These are phyloP conservation scores for Paramecium primaurelia DNA, from an alignment of 73 alveolate genomes.

Conservation along the genomic window DNA sequence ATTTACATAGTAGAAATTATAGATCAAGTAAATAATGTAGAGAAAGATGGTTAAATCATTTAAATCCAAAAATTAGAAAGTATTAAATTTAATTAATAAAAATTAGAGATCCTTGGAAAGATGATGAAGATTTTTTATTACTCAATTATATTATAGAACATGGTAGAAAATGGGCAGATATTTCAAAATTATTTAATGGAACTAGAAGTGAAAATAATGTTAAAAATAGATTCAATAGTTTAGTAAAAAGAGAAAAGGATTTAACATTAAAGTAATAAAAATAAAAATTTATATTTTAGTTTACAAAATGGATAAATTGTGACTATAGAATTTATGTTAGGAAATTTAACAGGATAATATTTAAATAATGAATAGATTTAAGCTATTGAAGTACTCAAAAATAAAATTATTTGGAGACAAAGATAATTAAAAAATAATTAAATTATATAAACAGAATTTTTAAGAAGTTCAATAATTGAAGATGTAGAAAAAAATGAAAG, in stretches of 20 bases:
- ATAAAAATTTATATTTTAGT: background rate
- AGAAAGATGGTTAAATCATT: constrained; percentile 43
- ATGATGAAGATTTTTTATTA: background rate
- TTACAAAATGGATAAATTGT: background rate
- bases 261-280: background rate
- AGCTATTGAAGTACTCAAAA: background rate
- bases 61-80: constrained; percentile 4
- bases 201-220: constrained; percentile 13
- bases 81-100: background rate
- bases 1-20: background rate
- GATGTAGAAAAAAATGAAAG: background rate
- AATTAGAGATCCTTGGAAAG: constrained; percentile 9
- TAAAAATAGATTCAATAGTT: constrained; percentile 14
- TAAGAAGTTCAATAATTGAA: background rate
- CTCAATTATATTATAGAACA: background rate
- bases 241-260: background rate
- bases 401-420: background rate
- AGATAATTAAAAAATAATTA: background rate
- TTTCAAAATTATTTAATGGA: constrained; percentile 6
- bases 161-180: constrained; percentile 46
- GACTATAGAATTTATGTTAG: background rate
- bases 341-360: background rate
- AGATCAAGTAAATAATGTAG: constrained; percentile 41
- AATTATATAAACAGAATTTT: background rate
- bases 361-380: background rate